Evolutionary conservation across 108 stramenopile species (phyloP), one percentile per base, ranked within the genome.

Genomic region (Pseudonitzschia delicatissima): DNA sequence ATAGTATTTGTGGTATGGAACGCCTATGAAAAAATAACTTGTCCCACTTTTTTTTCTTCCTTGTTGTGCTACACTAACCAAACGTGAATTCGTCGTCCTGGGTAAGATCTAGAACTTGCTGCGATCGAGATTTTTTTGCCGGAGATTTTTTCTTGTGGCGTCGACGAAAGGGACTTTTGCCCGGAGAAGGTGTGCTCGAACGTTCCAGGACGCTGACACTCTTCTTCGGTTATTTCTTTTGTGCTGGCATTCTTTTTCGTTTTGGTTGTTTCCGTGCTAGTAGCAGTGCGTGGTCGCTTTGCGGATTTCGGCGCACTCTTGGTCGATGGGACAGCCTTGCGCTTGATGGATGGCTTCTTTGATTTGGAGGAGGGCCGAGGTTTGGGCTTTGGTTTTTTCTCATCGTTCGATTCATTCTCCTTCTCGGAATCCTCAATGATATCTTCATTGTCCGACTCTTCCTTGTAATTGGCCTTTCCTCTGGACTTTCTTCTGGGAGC

Each of bases 101-200:
- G 13, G 49, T 66, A 8, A 36, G 64, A 66, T 66, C 64, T n/a
- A 51, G 47, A 6, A 51, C 36, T n/a, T n/a, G n/a, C 28, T 66
- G 50, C 8, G 32, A 11, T 0, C 11, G n/a, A 20, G 64, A 26
- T 0, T 21, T 61, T 18, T 42, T 42, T 15, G 36, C 25, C 18
- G 36, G 36, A 4, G 36, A 26, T 40, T 18, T 6, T 9, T 2
- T 48, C 7, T 42, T 61, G 13, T 20, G 36, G 36, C 60, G 60
- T 36, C 60, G 37, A 12, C 60, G 36, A 40, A 61, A 61, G 1
- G 60, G 60, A 61, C 60, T 61, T 26, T 23, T 61, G 9, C 8
- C 18, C 13, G 20, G 13, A 42, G 40, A 13, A 9, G 40, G 13
- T 13, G 40, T 42, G 40, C 13, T 9, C 40, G 9, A 42, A 42